Conservation (phyloP, 768 basidiomycete species). For the Termitomyces sp. region DNA sequence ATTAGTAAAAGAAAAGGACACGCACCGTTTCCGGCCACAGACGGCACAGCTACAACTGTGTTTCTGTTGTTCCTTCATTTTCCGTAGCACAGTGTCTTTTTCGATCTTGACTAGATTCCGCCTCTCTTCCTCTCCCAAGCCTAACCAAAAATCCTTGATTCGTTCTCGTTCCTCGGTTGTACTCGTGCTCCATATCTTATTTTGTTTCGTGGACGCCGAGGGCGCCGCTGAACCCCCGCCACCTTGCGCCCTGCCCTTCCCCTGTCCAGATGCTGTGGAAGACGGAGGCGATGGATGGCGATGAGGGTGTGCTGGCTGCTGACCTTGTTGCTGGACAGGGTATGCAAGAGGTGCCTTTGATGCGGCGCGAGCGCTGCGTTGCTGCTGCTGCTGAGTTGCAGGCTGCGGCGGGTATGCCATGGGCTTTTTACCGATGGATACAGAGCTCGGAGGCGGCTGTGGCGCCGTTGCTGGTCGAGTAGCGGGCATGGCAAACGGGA, state of each 20-base stretch:
- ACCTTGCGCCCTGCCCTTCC: conserved; percentile 30
- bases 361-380: conserved; percentile 41
- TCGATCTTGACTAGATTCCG: conserved; percentile 93
- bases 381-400: conserved; percentile 29
- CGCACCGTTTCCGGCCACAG: conserved; percentile 93
- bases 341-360: conserved; percentile 42
- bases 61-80: conserved; percentile 99
- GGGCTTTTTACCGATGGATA: conserved; percentile 89
- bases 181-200: conserved; percentile 94
- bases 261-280: conserved; percentile 30
- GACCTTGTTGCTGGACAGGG: conserved; percentile 25
- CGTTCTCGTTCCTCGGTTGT: conserved; percentile 91
- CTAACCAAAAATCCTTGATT: conserved; percentile 98
- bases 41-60: conserved; percentile 95
- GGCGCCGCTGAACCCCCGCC: conserved; percentile 20
- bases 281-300: conserved; percentile 45
- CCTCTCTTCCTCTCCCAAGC: conserved; percentile 86
- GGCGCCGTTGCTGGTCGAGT: conserved; percentile 19
- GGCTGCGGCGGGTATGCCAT: conserved; percentile 64
- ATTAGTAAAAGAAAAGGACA: conserved; percentile 25
- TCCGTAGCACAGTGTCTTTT: conserved; percentile 94
- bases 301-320: conserved; percentile 28
- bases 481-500: conserved; percentile 20
- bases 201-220: conserved; percentile 41
- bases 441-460: conserved; percentile 59